Evolutionary conservation across 2,329 filamentous ascomycete species (phyloP), one percentile per base, ranked within the genome.

Genomic region (Phyllosticta citrichinensis): DNA sequence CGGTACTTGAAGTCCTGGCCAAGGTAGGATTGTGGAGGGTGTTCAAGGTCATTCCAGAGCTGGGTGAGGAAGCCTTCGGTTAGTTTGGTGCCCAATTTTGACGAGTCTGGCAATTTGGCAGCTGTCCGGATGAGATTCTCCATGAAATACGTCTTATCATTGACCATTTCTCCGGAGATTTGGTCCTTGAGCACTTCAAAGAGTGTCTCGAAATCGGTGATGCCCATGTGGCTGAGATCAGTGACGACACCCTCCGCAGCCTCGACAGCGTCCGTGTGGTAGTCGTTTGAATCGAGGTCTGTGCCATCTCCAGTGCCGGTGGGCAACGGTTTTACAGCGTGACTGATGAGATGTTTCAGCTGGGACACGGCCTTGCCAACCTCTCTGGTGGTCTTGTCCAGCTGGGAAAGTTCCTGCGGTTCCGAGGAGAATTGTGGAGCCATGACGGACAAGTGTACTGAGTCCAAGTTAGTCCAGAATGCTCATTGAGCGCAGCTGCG

Each of bases 61-160:
- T 75, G 74, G 4, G 72, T 75, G n/a, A 80, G 62, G 61, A 80
- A 78, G 2, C 64, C 66, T 47, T 75, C 66, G 2, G 78, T 80
- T 30, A 80, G 66, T 9, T 68, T 73, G 2, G 73, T 72, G 52
- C 75, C 67, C 22, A 73, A 68, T 57, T 66, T 68, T 1, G 73
- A 73, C 11, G 69, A 71, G 57, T 77, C 73, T 1, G 77, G 76
- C 6, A 80, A 67, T 10, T 69, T 70, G 14, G 76, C 70, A 20
- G 76, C 77, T n/a, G 74, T 72, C 55, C 78, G 73, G 56, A 86
- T 80, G 62, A 85, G 68, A 24, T 77, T 74, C 67, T 86, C 83
- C 82, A 85, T 85, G 12, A 83, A 73, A 66, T 84, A 84, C 1
- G 79, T 79, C 68, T 82, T 85, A 67, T 88, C 86, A 66, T 88